Evolutionary conservation across 305 asterid species (phyloP).

Genomic region (Solanum hybrid): DNA sequence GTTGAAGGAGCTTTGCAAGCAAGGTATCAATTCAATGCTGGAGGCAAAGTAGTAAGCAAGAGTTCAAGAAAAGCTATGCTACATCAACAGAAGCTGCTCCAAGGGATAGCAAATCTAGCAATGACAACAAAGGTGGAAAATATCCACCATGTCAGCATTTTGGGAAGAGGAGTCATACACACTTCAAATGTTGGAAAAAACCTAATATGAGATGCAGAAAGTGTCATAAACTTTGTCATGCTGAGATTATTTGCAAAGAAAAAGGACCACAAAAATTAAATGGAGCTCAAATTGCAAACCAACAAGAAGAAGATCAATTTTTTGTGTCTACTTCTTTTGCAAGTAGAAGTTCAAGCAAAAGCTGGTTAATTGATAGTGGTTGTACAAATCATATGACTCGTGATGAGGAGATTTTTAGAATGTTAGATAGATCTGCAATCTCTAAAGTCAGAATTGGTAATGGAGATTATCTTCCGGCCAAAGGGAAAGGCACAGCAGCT

Average conservation of each 20-base stretch:
- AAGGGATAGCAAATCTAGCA: not conserved
- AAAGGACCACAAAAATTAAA: not conserved
- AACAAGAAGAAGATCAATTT: not conserved
- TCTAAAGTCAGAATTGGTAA: not conserved
- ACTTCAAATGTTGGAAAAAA: not conserved
- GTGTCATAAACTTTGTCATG: not conserved
- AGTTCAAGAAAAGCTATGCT: not conserved
- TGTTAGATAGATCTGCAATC: not conserved
- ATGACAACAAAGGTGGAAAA: not conserved
- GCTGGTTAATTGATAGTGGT: conserved; percentile 1
- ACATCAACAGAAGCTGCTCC: not conserved
- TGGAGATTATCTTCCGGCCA: not conserved
- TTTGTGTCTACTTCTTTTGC: not conserved
- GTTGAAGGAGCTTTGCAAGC: not conserved
- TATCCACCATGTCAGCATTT: not conserved
- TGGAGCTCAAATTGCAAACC: not conserved
- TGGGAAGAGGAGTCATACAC: not conserved
- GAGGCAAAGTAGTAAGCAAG: not conserved
- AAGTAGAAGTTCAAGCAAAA: not conserved
- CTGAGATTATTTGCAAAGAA: not conserved
- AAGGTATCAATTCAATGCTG: not conserved
- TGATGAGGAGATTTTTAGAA: not conserved
- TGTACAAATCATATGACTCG: conserved; percentile 5
- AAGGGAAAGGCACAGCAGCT: not conserved
- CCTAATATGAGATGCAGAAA: not conserved